A percentile compares a stretch with the other conserved stretches of the same genome.
These are phyloP conservation scores for Linum lewisii DNA, from an alignment of 345 rosid genomes.

Conservation along the genomic window DNA sequence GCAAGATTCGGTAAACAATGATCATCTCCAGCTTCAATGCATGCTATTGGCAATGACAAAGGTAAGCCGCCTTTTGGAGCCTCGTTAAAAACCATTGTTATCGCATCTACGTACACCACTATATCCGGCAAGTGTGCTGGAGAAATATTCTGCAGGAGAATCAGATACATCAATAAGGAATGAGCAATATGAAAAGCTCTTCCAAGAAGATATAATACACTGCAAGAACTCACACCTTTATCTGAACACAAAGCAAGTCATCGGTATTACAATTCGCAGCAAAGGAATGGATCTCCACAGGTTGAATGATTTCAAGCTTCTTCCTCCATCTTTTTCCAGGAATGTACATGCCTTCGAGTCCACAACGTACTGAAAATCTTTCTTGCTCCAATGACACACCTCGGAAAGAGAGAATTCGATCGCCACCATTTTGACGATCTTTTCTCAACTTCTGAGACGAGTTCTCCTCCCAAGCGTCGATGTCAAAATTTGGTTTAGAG, in stretches of 20 bases:
- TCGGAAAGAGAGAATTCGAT: constrained; percentile 72
- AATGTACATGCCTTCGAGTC: constrained; percentile 80
- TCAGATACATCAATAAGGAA: constrained; percentile 3
- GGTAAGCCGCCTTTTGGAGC: constrained; percentile 63
- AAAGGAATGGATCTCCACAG: constrained; percentile 71
- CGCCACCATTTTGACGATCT: constrained; percentile 41
- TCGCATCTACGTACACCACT: constrained; percentile 74
- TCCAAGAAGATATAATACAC: not conserved
- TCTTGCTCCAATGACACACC: constrained; percentile 78
- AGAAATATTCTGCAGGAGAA: constrained; percentile 68
- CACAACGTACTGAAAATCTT: constrained; percentile 91
- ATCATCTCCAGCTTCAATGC: constrained; percentile 85
- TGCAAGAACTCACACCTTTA: constrained; percentile 46
- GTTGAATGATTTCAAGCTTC: constrained; percentile 87
- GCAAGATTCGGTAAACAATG: constrained; percentile 77
- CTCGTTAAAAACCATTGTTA: constrained; percentile 81
- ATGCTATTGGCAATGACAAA: constrained; percentile 79
- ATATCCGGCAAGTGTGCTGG: constrained; percentile 61
- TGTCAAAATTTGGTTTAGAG: constrained; percentile 63
- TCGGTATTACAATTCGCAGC: constrained; percentile 84
- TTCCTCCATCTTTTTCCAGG: constrained; percentile 96
- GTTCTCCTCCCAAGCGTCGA: constrained; percentile 66
- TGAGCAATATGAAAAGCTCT: not conserved
- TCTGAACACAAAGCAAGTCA: constrained; percentile 91
- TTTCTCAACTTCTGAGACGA: constrained; percentile 40